Percentiles rank a stretch among this genome's conserved stretches.
These are phyloP conservation scores for Glycine soja DNA, from an alignment of 306 rosid species.

Conservation along the genomic window DNA sequence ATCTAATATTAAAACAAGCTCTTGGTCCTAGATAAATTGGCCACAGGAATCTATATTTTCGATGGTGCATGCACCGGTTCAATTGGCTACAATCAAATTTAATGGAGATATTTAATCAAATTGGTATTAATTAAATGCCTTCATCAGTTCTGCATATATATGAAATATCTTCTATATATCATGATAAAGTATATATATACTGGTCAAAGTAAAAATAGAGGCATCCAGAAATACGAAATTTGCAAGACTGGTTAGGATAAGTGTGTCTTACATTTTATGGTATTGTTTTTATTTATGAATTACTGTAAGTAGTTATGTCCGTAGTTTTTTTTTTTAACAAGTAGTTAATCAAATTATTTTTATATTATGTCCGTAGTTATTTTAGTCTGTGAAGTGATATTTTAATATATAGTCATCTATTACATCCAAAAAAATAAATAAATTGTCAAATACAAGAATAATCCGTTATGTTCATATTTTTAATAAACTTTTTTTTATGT, in stretches of 20 bases:
- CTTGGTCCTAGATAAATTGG: constrained; percentile 40
- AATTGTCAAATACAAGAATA: too few relatives aligned
- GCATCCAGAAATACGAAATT: neutral
- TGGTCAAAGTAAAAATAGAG: constrained; percentile 3
- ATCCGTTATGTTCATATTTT: too few relatives aligned
- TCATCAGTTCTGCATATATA: neutral
- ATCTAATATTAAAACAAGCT: constrained; percentile 46
- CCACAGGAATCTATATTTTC: neutral
- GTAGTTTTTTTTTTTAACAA: too few relatives aligned
- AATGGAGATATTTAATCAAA: constrained; percentile 39
- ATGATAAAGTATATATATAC: neutral
- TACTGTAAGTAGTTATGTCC: too few relatives aligned
- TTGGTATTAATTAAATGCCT: neutral
- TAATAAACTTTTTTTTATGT: too few relatives aligned
- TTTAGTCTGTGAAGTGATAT: too few relatives aligned
- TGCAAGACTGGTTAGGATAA: neutral
- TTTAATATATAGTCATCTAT: too few relatives aligned
- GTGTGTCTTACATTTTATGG: neutral
- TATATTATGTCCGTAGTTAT: too few relatives aligned
- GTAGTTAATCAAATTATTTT: too few relatives aligned
- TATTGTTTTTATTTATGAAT: too few relatives aligned
- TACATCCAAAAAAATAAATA: too few relatives aligned
- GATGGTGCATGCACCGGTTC: constrained; percentile 45
- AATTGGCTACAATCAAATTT: constrained; percentile 27
- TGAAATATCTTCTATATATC: neutral